phyloP scores from a whole-genome alignment of 2,329 filamentous ascomycete genomes.

The Tolypocladium sp. region DNA sequence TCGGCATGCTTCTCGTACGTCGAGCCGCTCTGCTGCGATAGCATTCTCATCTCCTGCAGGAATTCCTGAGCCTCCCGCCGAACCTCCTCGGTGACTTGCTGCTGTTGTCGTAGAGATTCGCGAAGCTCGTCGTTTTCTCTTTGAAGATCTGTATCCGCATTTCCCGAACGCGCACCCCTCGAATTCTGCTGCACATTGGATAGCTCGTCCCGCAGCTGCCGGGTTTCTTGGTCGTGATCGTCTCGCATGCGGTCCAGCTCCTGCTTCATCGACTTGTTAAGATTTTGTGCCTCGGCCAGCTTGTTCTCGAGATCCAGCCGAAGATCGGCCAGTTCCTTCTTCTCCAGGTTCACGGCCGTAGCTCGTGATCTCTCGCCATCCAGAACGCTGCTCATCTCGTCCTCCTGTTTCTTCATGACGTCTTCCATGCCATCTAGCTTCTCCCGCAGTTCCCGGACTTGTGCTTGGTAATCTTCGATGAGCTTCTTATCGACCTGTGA shows the following conservation, averaged over 20 bases:
- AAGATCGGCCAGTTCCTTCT: slow-evolving; percentile 61
- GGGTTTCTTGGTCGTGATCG: slow-evolving; percentile 56
- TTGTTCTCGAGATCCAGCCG: slow-evolving; percentile 62
- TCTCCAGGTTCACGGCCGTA: slow-evolving; percentile 48
- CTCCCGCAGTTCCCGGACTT: slow-evolving; percentile 65
- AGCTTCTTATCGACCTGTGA: slow-evolving; percentile 56
- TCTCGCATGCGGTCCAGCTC: slow-evolving; percentile 67
- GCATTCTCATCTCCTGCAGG: slow-evolving; percentile 76
- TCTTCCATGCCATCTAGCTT: slow-evolving; percentile 66
- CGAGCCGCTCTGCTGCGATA: slow-evolving; percentile 72
- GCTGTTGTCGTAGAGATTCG: slow-evolving; percentile 59
- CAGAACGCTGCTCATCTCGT: slow-evolving; percentile 52
- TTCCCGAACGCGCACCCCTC: slow-evolving; percentile 13
- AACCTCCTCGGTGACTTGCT: slow-evolving; percentile 78
- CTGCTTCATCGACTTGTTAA: slow-evolving; percentile 71
- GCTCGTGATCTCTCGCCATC: slow-evolving; percentile 48
- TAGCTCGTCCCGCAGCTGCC: slow-evolving; percentile 42
- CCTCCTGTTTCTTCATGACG: slow-evolving; percentile 60
- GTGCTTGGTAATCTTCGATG: slow-evolving; percentile 70
- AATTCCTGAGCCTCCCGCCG: slow-evolving; percentile 75
- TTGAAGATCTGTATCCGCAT: slow-evolving; percentile 45
- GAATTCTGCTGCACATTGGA: slow-evolving; percentile 34
- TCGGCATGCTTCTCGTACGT: slow-evolving; percentile 76
- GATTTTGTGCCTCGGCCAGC: slow-evolving; percentile 61
- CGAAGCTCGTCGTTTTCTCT: slow-evolving; percentile 63